Percentiles rank a stretch among this genome's conserved stretches.
Evolutionary conservation across 257 asterid genomes (phyloP).

Genomic region (Solanum peruvianum): DNA sequence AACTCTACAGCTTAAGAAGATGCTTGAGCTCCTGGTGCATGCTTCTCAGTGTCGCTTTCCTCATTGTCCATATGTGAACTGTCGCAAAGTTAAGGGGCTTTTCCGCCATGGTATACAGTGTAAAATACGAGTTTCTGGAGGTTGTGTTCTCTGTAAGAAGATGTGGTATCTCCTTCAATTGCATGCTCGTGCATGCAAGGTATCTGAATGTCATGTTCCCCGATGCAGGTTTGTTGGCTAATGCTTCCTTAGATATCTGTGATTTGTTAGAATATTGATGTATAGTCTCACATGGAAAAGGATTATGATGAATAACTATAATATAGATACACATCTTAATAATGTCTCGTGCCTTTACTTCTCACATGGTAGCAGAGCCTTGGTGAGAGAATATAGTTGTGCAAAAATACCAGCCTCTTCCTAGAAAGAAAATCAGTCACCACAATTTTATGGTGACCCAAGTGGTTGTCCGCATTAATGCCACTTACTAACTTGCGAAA

Average conservation of each 20-base stretch:
- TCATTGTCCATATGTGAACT: conserved; percentile 72
- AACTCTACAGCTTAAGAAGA: conserved; percentile 72
- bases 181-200: conserved; percentile 97
- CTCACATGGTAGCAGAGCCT: background rate
- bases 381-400: background rate
- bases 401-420: background rate
- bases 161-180: conserved; percentile 99
- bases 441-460: background rate
- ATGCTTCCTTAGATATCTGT: background rate
- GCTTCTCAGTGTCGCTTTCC: conserved; percentile 87
- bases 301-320: background rate
- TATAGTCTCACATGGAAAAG: background rate
- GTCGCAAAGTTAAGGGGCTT: conserved; percentile 96
- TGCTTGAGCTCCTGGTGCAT: conserved; percentile 96
- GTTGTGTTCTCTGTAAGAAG: conserved; percentile 83
- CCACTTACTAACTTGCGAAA: background rate
- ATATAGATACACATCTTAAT: background rate
- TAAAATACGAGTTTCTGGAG: conserved; percentile 84
- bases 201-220: conserved; percentile 78
- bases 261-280: background rate
- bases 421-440: background rate
- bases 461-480: background rate
- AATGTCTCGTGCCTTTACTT: background rate
- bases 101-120: conserved; percentile 92
- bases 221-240: conserved; percentile 81